Evolutionary conservation across 306 rosid species (phyloP), one percentile per base, ranked within the genome.

Genomic region (Fragaria vesca): DNA sequence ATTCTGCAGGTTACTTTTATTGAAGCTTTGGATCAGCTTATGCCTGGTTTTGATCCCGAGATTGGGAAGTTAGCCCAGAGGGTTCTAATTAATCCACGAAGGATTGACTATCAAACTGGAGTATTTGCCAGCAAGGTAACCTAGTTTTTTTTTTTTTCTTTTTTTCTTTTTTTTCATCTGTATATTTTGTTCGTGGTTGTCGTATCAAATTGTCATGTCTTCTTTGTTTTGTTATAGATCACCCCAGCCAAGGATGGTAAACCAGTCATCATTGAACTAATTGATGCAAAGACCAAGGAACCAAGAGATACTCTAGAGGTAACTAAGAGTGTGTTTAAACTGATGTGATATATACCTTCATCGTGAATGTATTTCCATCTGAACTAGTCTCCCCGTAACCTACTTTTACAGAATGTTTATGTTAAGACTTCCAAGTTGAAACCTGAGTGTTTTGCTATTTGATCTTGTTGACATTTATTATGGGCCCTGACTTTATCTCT

Each of bases 11-110:
- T 95, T 85, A 95, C 99, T 68, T 95, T 95, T 76, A 48, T 95
- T 71, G 99, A 95, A 85, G 99, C 99, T 80, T 85, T 95, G 73
- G 97, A 93, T 85, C 99, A 93, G 90, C 97, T 95, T 63, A 93
- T 95, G 99, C 99, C 99, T 78, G 99, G 99, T 80, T 95, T 95
- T 93, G 99, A 95, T 88, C 99, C 99, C 36, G 99, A 95, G 89
- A 95, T 95, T 69, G 89, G 99, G 83, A 95, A 95, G 84, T 87
- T 95, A 82, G 99, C 99, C 83, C 97, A 95, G 47, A 88, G 99
- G 86, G 94, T 95, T 84, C 90, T 95, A 43, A 89, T 95, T 72
- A 95, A 91, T 83, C 97, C 99, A 51, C 88, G 99, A 30, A 90
- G 85, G 67, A 95, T 95, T 76, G 99, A 95, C 80, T 91, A 95